Conservation (phyloP, 2,329 filamentous ascomycete species). For the Cyphellophora attinorum region DNA sequence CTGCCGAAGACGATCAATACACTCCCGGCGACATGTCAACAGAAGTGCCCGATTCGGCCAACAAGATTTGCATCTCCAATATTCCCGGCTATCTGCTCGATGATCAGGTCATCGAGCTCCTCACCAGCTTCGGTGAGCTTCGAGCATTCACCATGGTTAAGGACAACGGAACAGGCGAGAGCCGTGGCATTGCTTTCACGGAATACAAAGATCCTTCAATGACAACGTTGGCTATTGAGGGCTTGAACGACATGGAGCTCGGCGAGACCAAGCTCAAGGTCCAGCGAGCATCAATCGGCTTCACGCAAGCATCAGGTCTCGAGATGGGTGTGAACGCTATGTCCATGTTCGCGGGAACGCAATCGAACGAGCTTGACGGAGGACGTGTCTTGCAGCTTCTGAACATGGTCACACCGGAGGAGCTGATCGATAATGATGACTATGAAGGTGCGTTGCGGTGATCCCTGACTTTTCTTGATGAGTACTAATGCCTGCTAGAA, state of each 20-base stretch:
- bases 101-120: constrained; percentile 81
- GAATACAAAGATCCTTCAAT: constrained; percentile 70
- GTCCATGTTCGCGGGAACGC: constrained; percentile 91
- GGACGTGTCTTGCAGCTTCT: constrained; percentile 82
- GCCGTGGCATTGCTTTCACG: constrained; percentile 88
- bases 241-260: constrained; percentile 85
- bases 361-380: constrained; percentile 65
- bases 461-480: constrained; percentile 3
- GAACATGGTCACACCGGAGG: constrained; percentile 97
- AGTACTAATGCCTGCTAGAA: constrained; percentile 52
- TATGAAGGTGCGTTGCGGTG: constrained; percentile 64
- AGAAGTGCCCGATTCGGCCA: constrained; percentile 79
- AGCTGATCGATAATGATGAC: constrained; percentile 86
- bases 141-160: constrained; percentile 88
- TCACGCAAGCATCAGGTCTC: constrained; percentile 81
- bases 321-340: constrained; percentile 97
- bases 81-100: constrained; percentile 82
- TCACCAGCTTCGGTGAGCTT: constrained; percentile 83
- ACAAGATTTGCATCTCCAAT: constrained; percentile 90
- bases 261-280: constrained; percentile 81
- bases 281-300: constrained; percentile 79
- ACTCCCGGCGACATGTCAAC: constrained; percentile 58
- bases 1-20: constrained; percentile 62
- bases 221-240: constrained; percentile 80
- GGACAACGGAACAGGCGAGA: constrained; percentile 75